Evolutionary conservation across 192 early-diverging fungal genomes (phyloP).

Genomic region (Umbelopsis sp.): DNA sequence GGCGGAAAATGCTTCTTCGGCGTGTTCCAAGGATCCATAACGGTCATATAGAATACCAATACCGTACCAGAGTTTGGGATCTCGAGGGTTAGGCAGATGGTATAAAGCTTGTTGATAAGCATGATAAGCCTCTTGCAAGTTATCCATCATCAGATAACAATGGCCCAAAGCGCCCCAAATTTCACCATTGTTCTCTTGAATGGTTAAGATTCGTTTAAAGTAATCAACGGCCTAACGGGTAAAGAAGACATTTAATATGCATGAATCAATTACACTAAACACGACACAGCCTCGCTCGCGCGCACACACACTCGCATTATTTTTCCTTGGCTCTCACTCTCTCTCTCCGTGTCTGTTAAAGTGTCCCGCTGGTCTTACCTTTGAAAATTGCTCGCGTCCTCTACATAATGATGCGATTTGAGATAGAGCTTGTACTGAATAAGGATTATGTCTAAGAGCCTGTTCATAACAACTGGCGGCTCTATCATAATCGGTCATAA

Average conservation of each 20-base stretch:
- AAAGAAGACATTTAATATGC: constrained; percentile 5
- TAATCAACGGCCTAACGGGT: constrained; percentile 79
- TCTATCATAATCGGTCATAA: constrained; percentile 72
- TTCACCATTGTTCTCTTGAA: constrained; percentile 87
- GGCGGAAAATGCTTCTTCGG: constrained; percentile 93
- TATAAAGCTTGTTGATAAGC: constrained; percentile 97
- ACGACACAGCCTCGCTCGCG: not conserved
- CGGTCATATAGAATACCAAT: constrained; percentile 98
- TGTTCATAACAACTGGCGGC: constrained; percentile 86
- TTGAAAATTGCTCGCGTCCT: constrained; percentile 79
- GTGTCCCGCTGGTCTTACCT: constrained; percentile 39
- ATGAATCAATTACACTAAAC: too few relatives aligned
- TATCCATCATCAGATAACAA: constrained; percentile 95
- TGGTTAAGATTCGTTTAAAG: constrained; percentile 85
- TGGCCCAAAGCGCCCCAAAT: constrained; percentile 95
- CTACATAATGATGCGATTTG: constrained; percentile 84
- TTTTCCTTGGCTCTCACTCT: not conserved
- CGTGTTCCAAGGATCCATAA: constrained; percentile 95
- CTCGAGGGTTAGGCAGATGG: constrained; percentile 89
- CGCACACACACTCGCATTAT: not conserved
- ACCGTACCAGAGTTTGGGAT: constrained; percentile 98
- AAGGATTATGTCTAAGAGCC: constrained; percentile 93
- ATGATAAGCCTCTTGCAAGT: constrained; percentile 91
- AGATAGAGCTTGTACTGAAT: constrained; percentile 80
- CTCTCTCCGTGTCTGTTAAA: not conserved